Base-by-base conservation (phyloP, 2,329 filamentous ascomycete genomes). In the Neopestalotiopsis sp. region DNA sequence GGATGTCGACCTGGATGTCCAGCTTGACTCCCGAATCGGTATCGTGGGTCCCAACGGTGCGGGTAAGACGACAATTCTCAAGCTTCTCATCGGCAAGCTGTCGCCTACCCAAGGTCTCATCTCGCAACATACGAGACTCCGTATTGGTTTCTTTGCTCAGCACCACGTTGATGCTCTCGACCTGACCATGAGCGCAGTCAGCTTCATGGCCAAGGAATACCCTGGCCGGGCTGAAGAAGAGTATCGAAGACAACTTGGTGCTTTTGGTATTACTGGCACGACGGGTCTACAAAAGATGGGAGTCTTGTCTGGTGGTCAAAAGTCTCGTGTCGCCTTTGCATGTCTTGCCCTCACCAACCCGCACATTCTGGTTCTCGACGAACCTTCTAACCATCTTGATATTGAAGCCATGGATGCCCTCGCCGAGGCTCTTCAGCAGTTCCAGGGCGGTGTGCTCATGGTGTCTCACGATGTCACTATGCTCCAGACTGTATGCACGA, bases 41-140 rank as follows among this genome's bases (percentile, higher is more conserved):
- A 99, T 99, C 78, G 95, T 99, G n/a, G 96, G 96, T 17, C 96
- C 96, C 77, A 99, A 99, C 86, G 96, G 96, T 82, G 96, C 96
- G 59, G 96, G 96, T 87, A 99, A 99, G 83, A 99, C 96, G 2
- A 99, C 96, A 0, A 92, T 98, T n/a, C 85, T 99, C 74, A 98
- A 98, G 83, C 89, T 99, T n/a, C 91, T 99, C 70, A 97, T 96
- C 72, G 94, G 94, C 71, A 93, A 94, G 75, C 88, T 99, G 30
- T 82, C 89, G 68, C 90, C 96, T 3, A 90, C 91, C 0, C 86
- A 89, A 66, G 96, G 96, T 73, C 78, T 97, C 68, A 97, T 99
- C 72, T 94, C 94, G 6, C 91, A 94, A 75, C 91, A 99, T 80
- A 91, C 96, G 42, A 91, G 96, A 68, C 87, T 99, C 63, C 91